phyloP scores from a whole-genome alignment of 176 grass and related monocot species.

The Melocanna baccifera region DNA sequence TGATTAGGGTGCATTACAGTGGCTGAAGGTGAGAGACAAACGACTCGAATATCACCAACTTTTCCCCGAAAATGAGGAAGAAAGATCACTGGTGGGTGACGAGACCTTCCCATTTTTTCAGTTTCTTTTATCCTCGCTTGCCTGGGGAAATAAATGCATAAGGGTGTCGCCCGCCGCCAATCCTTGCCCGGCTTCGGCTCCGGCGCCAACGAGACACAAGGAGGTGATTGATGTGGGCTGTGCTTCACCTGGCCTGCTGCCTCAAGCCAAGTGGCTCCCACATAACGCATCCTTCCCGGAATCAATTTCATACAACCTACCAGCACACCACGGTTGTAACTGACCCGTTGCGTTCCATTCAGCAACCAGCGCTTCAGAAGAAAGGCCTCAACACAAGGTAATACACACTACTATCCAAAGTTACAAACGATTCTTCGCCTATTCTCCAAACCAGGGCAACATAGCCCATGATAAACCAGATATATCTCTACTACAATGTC shows the following conservation, averaged over 20 bases:
- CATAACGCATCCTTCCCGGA: too few species aligned
- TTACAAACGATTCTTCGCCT: conserved; percentile 1
- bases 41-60: not conserved
- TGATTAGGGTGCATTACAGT: not conserved
- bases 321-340: not conserved
- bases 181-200: too few species aligned
- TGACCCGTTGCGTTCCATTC: not conserved
- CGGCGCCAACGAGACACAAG: too few species aligned
- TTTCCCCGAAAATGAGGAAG: too few species aligned
- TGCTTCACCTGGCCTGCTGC: too few species aligned
- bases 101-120: not conserved
- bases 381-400: conserved; percentile 3
- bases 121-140: not conserved
- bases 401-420: conserved; percentile 5
- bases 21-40: not conserved
- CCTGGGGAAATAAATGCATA: not conserved
- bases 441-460: conserved; percentile 4
- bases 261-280: too few species aligned
- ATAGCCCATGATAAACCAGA: conserved; percentile 14
- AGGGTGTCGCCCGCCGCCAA: too few species aligned
- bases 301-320: too few species aligned
- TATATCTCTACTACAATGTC: not conserved
- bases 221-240: too few species aligned
- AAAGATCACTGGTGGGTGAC: too few species aligned
- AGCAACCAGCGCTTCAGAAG: too few species aligned